phyloP scores from a whole-genome alignment of 257 asterid species.

The Misopates orontium region DNA sequence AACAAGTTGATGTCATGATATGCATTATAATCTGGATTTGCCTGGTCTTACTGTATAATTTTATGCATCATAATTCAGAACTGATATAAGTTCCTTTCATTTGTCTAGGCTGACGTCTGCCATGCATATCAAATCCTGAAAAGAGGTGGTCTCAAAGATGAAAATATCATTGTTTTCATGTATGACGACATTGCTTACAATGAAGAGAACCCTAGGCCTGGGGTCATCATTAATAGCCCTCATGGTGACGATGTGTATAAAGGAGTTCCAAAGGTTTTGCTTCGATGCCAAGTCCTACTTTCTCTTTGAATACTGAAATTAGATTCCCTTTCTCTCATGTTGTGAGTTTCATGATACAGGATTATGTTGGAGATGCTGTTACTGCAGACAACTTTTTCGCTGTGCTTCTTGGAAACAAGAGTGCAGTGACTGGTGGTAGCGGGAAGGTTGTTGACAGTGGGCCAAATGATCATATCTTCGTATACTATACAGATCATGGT shows the following conservation, averaged over 20 bases:
- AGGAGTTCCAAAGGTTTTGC: slow-evolving; percentile 92
- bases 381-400: slow-evolving; percentile 71
- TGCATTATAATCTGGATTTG: neutral
- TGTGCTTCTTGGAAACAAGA: slow-evolving; percentile 77
- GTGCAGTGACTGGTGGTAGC: slow-evolving; percentile 84
- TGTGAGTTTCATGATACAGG: slow-evolving; percentile 52
- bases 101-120: slow-evolving; percentile 86
- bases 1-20: neutral
- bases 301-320: slow-evolving; percentile 19
- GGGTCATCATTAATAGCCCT: slow-evolving; percentile 88
- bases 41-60: neutral
- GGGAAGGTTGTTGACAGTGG: slow-evolving; percentile 94
- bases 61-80: slow-evolving; percentile 11
- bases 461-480: slow-evolving; percentile 83
- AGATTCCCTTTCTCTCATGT: slow-evolving; percentile 25
- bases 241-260: slow-evolving; percentile 78
- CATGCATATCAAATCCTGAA: slow-evolving; percentile 89
- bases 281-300: slow-evolving; percentile 10
- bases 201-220: slow-evolving; percentile 79
- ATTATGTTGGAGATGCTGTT: slow-evolving; percentile 76
- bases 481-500: slow-evolving; percentile 91
- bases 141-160: slow-evolving; percentile 90
- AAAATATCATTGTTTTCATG: slow-evolving; percentile 85
- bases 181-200: slow-evolving; percentile 87
- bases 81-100: slow-evolving; percentile 29